Percentiles rank a stretch among this genome's conserved stretches.
phyloP scores from a whole-genome alignment of 2,329 filamentous ascomycete species.

The Colletotrichum kahawae region DNA sequence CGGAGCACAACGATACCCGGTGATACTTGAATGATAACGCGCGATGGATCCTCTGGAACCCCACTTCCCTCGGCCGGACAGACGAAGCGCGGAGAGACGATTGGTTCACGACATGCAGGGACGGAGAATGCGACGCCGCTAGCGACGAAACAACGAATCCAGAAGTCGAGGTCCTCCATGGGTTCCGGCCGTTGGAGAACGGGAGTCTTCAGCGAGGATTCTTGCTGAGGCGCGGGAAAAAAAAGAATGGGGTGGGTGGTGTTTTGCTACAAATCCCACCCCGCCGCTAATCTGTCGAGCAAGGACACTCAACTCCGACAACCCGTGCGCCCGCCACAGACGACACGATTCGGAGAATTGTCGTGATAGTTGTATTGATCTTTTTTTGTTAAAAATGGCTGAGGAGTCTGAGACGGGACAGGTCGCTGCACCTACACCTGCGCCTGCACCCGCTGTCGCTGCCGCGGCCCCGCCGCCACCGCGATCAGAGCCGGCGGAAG shows the following conservation, averaged over 20 bases:
- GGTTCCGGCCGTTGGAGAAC: background rate
- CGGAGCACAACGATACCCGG: rapidly evolving
- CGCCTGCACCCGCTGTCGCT: background rate
- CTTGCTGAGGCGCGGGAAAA: background rate
- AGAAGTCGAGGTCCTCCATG: background rate
- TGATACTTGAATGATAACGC: background rate
- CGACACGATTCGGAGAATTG: background rate
- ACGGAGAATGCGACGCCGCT: background rate
- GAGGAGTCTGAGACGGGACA: background rate
- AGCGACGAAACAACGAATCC: background rate
- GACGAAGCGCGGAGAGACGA: background rate
- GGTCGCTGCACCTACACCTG: background rate
- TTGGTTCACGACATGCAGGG: background rate
- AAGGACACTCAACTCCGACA: background rate
- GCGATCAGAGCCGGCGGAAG: no score
- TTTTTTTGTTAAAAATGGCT: background rate
- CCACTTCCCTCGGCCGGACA: background rate
- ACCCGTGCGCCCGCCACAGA: background rate
- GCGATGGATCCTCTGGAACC: background rate
- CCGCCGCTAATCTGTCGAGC: background rate
- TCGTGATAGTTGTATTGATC: background rate
- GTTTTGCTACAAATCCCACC: background rate
- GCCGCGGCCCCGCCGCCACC: background rate
- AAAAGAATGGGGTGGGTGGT: background rate
- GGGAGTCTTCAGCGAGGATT: background rate